Evolutionary conservation across 768 basidiomycete species (phyloP), one percentile per base, ranked within the genome.

Genomic region (Daedaleopsis sinensis): DNA sequence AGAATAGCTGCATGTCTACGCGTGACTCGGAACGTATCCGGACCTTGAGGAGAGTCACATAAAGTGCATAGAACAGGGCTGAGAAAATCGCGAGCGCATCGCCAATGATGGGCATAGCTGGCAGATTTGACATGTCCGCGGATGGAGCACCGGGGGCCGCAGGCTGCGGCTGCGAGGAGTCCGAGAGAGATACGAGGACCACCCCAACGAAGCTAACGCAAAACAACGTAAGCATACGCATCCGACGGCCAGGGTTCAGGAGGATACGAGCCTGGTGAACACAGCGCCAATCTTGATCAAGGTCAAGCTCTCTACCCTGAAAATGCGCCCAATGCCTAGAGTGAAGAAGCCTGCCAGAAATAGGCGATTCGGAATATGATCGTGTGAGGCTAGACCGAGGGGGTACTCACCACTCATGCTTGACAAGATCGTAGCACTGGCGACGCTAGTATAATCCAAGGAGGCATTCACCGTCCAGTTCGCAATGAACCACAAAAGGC

Each of bases 1-100:
- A 95, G 79, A 97, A 96, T 32, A 96, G 80, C 65, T 94, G 91
- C 94, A 96, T 95, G 72, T 96, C 88, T 66, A 95, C 84, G 56
- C 93, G 83, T 5, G 90, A 89, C 70, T 96, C 93, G 38, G 82
- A 81, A 47, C 83, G 85, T 55, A 97, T 90, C 58, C 86, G 85
- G 48, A 95, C 90, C 74, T 98, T 98, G 69, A 98, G 82, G 52
- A 96, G 80, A 64, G 90, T 89, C 47, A 95, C 88, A 74, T 98
- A 98, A 49, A 90, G 73, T 0, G 94, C 91, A 72, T 97, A 98
- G 72, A 91, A 90, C 6, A 93, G 65, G 1, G 96, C 94, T 7
- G 92, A 93, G n/a, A 93, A 68, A 35, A 98, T 78, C 1, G 96
- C 94, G 5, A 98, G 82, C 39, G 80, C 66, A 71, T 99, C 96